phyloP scores from a whole-genome alignment of 2,329 filamentous ascomycete genomes.

The Fusarium compactum region DNA sequence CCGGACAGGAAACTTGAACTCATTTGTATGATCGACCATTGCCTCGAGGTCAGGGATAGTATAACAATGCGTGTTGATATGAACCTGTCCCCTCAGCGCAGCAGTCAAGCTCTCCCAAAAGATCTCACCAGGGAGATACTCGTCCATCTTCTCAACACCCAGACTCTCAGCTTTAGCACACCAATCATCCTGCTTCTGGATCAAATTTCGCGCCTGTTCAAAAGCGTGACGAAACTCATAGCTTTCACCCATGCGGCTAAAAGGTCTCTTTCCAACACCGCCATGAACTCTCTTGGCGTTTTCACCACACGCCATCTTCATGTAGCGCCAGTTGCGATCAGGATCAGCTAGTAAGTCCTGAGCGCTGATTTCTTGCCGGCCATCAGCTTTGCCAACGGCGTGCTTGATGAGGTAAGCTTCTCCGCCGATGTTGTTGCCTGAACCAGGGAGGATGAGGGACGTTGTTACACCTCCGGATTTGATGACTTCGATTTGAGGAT shows the following conservation, averaged over 20 bases:
- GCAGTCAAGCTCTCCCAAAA: conserved; percentile 73
- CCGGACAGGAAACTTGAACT: conserved; percentile 75
- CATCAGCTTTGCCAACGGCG: conserved; percentile 69
- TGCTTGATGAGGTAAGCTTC: conserved; percentile 78
- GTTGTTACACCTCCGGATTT: conserved; percentile 80
- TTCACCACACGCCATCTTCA: conserved; percentile 83
- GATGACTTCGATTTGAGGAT: conserved; percentile 75
- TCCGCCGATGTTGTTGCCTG: conserved; percentile 79
- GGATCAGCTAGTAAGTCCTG: conserved; percentile 74
- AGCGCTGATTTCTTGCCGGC: conserved; percentile 72
- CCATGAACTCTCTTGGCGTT: conserved; percentile 75
- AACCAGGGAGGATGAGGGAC: conserved; percentile 74
- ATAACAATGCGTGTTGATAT: conserved; percentile 79
- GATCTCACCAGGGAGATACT: conserved; percentile 72
- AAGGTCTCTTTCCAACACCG: conserved; percentile 63
- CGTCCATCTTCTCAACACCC: conserved; percentile 63
- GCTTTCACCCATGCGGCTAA: conserved; percentile 74
- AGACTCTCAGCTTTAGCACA: conserved; percentile 66
- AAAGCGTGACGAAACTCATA: conserved; percentile 77
- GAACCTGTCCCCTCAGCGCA: conserved; percentile 74
- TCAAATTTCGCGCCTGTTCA: conserved; percentile 68
- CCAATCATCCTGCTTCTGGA: conserved; percentile 75
- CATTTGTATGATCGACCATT: conserved; percentile 77
- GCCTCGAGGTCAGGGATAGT: conserved; percentile 76
- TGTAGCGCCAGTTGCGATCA: conserved; percentile 74